A percentile compares a stretch with the other conserved stretches of the same genome.
Evolutionary conservation across 192 early-diverging fungal genomes (phyloP).

Genomic region (Linnemannia hyalina): DNA sequence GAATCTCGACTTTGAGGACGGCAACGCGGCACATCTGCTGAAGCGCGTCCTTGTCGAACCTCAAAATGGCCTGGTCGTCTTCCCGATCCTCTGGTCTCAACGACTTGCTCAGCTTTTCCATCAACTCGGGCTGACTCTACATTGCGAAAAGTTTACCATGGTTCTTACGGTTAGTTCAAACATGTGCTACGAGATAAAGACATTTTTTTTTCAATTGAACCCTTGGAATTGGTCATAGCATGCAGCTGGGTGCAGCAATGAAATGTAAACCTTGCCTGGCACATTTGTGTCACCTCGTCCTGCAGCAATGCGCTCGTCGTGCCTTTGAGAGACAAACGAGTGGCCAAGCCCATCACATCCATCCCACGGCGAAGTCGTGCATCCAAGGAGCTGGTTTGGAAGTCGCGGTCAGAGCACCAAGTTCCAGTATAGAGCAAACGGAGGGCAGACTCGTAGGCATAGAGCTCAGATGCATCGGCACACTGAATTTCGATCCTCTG

Average conservation of each 20-base stretch:
- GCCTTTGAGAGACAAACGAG: conserved; percentile 28
- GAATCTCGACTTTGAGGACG: conserved; percentile 41
- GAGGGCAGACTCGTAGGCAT: conserved; percentile 45
- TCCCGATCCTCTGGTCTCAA: conserved; percentile 40
- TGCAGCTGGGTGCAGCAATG: background rate
- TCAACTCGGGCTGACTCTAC: conserved; percentile 39
- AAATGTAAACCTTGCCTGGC: conserved; percentile 21
- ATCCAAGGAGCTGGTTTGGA: conserved; percentile 47
- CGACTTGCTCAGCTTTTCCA: conserved; percentile 46
- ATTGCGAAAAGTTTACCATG: background rate
- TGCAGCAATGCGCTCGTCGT: conserved; percentile 40
- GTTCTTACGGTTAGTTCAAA: too few relatives aligned
- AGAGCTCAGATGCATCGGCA: conserved; percentile 36
- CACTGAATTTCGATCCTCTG: conserved; percentile 49
- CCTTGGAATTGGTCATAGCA: background rate
- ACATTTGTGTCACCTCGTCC: conserved; percentile 52
- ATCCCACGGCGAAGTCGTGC: conserved; percentile 47
- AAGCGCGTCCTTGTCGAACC: conserved; percentile 51
- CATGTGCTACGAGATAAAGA: too few relatives aligned
- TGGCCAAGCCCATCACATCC: conserved; percentile 47
- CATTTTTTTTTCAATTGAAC: background rate
- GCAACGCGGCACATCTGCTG: conserved; percentile 53
- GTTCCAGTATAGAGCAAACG: conserved; percentile 47
- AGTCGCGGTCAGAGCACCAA: conserved; percentile 54
- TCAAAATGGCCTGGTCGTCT: conserved; percentile 50